Percentiles rank a stretch among this genome's conserved stretches.
These are phyloP conservation scores for Candida germanica DNA, from an alignment of 805 yeast genomes.

Conservation along the genomic window DNA sequence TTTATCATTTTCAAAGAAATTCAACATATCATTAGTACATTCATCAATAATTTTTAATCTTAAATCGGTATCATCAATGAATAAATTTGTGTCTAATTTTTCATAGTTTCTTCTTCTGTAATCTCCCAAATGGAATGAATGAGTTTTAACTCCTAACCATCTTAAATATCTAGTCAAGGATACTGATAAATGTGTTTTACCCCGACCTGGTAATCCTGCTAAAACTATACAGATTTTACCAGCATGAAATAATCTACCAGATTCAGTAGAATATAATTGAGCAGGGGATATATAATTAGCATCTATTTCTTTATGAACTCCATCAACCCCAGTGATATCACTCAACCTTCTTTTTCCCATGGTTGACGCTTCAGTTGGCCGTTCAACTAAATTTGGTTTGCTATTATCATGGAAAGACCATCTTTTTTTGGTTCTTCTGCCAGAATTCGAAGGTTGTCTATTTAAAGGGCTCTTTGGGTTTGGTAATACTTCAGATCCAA, in stretches of 20 bases:
- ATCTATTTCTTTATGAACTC: constrained; percentile 63
- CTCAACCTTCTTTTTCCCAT: constrained; percentile 32
- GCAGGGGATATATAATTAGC: constrained; percentile 80
- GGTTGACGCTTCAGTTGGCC: constrained; percentile 23
- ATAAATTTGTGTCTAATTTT: constrained; percentile 38
- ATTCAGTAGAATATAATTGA: constrained; percentile 87
- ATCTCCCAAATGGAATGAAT: constrained; percentile 88
- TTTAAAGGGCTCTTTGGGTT: constrained; percentile 4
- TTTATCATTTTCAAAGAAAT: constrained; percentile 67
- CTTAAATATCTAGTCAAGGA: constrained; percentile 87
- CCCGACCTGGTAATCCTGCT: constrained; percentile 93
- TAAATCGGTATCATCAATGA: constrained; percentile 50
- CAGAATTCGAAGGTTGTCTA: constrained; percentile 23
- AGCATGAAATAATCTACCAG: constrained; percentile 92
- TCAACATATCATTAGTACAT: constrained; percentile 66
- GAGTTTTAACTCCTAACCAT: constrained; percentile 95
- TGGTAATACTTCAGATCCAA: constrained; percentile 31
- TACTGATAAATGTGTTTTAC: constrained; percentile 90
- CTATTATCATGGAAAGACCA: constrained; percentile 42
- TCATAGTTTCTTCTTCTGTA: constrained; percentile 63
- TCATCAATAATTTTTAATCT: constrained; percentile 58
- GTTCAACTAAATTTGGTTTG: constrained; percentile 36
- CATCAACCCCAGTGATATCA: constrained; percentile 43
- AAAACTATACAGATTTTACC: constrained; percentile 87
- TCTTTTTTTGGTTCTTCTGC: constrained; percentile 36